Conservation (phyloP, 768 basidiomycete species). For the Mycena floridula region DNA sequence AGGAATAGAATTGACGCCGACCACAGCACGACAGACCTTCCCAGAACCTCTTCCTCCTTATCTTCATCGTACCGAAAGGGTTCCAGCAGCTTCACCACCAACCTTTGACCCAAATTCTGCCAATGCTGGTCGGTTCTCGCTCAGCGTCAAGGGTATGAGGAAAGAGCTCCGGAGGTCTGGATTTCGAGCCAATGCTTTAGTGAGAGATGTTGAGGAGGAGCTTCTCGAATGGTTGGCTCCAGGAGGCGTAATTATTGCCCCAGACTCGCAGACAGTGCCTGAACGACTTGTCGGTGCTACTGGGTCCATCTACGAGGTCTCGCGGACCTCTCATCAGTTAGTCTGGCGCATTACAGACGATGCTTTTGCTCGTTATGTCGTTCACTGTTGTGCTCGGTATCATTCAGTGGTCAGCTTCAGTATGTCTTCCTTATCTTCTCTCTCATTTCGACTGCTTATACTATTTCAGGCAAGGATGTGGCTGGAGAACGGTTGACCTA, state of each 20-base stretch:
- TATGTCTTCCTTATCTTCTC: slow-evolving; percentile 28
- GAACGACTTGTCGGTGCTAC: slow-evolving; percentile 47
- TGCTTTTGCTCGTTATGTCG: slow-evolving; percentile 71
- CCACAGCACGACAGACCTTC: slow-evolving; percentile 52
- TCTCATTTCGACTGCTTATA: neutral
- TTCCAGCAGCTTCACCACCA: slow-evolving; percentile 40
- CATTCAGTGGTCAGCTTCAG: slow-evolving; percentile 80
- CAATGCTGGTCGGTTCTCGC: slow-evolving; percentile 69
- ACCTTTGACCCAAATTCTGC: slow-evolving; percentile 45
- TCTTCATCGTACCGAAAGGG: slow-evolving; percentile 51
- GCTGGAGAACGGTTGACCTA: slow-evolving; percentile 64
- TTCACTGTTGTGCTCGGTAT: slow-evolving; percentile 79
- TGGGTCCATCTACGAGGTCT: slow-evolving; percentile 57
- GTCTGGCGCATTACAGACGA: slow-evolving; percentile 72
- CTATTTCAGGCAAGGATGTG: slow-evolving; percentile 47
- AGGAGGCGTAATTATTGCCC: slow-evolving; percentile 50
- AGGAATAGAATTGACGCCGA: slow-evolving; percentile 45
- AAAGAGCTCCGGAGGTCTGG: slow-evolving; percentile 58
- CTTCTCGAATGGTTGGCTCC: slow-evolving; percentile 55
- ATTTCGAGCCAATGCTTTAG: slow-evolving; percentile 53
- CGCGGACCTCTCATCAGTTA: slow-evolving; percentile 57
- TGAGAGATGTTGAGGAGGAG: slow-evolving; percentile 61
- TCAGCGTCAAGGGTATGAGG: slow-evolving; percentile 72
- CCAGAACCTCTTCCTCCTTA: slow-evolving; percentile 71
- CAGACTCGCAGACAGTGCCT: slow-evolving; percentile 32